These are phyloP conservation scores for Botrytis deweyae DNA, from an alignment of 2,329 filamentous ascomycete genomes.

Conservation along the genomic window DNA sequence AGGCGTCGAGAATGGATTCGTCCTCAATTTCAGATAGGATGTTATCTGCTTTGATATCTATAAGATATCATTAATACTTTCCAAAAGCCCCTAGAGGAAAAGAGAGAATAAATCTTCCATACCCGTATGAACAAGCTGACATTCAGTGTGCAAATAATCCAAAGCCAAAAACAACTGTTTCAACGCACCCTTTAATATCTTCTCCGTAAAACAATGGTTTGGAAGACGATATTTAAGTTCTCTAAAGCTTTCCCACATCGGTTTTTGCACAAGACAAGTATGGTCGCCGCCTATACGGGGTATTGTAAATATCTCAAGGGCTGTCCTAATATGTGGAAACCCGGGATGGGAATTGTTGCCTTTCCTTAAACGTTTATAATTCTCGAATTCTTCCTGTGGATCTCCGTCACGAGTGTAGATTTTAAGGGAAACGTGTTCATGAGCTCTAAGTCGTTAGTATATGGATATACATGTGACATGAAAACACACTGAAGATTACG, in stretches of 20 bases:
- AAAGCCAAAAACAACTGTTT: conserved; percentile 93
- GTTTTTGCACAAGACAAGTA: conserved; percentile 43
- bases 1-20: conserved; percentile 41
- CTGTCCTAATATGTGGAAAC: conserved; percentile 36
- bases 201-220: conserved; percentile 25
- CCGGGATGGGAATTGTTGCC: conserved; percentile 39
- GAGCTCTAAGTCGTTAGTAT: conserved; percentile 5
- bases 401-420: conserved; percentile 20
- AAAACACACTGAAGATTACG: conserved; percentile 26
- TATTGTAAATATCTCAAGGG: background rate
- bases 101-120: background rate
- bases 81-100: too few species aligned
- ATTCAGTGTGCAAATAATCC: conserved; percentile 93
- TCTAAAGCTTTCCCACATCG: conserved; percentile 46
- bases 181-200: conserved; percentile 89
- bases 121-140: conserved; percentile 96
- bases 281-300: background rate
- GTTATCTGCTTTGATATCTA: conserved; percentile 49
- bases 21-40: conserved; percentile 44
- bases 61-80: background rate
- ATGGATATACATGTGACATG: background rate
- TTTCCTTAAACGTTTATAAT: conserved; percentile 44
- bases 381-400: conserved; percentile 41
- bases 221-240: conserved; percentile 31
- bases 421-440: conserved; percentile 23